Conservation (phyloP, 768 basidiomycete genomes). For the Sporobolomyces pararoseus region DNA sequence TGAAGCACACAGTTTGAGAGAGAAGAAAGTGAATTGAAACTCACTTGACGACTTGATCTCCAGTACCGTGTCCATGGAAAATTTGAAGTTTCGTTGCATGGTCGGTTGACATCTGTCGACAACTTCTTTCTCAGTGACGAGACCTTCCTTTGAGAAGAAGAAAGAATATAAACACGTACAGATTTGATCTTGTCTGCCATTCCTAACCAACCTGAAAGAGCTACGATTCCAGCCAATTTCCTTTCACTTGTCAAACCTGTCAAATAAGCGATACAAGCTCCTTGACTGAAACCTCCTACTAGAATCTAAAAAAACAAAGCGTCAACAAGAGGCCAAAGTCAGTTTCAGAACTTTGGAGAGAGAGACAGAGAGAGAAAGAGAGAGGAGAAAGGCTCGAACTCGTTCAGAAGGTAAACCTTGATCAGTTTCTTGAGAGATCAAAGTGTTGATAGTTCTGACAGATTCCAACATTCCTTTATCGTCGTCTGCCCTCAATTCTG, state of each 20-base stretch:
- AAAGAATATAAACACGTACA: conserved; percentile 57
- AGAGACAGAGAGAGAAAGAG: not conserved
- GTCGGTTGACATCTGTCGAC: conserved; percentile 59
- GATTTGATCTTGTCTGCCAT: conserved; percentile 56
- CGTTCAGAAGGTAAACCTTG: conserved; percentile 64
- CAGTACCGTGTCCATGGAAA: conserved; percentile 80
- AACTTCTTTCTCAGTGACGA: not conserved
- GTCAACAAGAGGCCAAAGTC: no score
- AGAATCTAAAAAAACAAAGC: not conserved
- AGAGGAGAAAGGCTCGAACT: conserved; percentile 3
- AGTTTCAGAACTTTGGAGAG: no score
- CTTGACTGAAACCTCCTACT: conserved; percentile 35
- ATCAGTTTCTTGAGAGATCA: conserved; percentile 72
- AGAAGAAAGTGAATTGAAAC: not conserved
- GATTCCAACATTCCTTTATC: conserved; percentile 69
- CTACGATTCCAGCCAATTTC: conserved; percentile 31
- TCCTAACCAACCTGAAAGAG: conserved; percentile 53
- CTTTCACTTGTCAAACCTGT: conserved; percentile 27
- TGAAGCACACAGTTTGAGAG: not conserved
- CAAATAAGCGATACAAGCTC: conserved; percentile 27
- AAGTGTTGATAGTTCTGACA: conserved; percentile 59
- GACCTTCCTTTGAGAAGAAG: no score
- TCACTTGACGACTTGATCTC: conserved; percentile 67
- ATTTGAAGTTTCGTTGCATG: conserved; percentile 65
- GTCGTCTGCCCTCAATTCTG: conserved; percentile 58